Conservation (phyloP, 2,329 filamentous ascomycete genomes). For the Emergomyces orientalis region DNA sequence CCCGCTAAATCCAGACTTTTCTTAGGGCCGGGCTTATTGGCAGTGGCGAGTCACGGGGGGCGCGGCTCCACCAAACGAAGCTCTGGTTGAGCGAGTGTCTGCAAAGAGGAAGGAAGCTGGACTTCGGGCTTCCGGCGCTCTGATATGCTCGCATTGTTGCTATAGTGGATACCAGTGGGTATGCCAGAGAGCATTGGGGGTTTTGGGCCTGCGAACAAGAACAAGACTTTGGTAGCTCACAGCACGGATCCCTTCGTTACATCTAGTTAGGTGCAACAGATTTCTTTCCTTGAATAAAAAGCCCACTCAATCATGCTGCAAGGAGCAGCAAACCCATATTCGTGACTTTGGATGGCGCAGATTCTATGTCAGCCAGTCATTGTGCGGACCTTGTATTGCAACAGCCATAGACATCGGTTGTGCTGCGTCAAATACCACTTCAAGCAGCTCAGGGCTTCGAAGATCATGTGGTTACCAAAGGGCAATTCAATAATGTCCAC, state of each 20-base stretch:
- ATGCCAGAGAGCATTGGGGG: slow-evolving; percentile 1
- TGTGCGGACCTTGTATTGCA: background rate
- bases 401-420: background rate
- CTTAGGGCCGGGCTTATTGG: slow-evolving; percentile 1
- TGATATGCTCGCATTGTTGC: slow-evolving; percentile 6
- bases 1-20: slow-evolving; percentile 3
- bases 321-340: background rate
- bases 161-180: slow-evolving; percentile 3
- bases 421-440: background rate
- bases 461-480: background rate
- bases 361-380: background rate
- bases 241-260: slow-evolving; percentile 1
- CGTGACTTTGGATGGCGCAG: background rate
- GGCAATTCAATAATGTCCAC: background rate
- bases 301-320: slow-evolving; percentile 5
- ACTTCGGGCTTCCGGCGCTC: background rate
- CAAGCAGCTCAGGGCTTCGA: background rate
- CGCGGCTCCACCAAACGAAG: background rate
- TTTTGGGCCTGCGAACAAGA: slow-evolving; percentile 3
- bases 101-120: slow-evolving; percentile 3
- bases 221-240: background rate
- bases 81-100: background rate
- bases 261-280: background rate
- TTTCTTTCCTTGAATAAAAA: background rate
- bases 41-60: background rate